phyloP scores from a whole-genome alignment of 306 rosid genomes.

The Begonia fuchsioides region DNA sequence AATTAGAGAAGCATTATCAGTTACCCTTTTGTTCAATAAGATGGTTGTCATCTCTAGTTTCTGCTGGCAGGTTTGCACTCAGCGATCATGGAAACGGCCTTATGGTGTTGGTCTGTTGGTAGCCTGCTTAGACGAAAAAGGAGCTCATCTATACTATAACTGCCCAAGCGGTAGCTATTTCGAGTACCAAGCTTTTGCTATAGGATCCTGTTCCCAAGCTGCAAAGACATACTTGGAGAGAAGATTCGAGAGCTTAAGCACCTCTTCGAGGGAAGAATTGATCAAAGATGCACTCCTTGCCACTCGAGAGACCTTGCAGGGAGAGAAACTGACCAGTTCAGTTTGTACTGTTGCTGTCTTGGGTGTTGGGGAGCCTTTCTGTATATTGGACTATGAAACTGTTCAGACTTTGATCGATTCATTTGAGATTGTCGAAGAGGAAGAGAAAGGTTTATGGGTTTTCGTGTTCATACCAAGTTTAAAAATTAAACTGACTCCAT shows the following conservation, averaged over 20 bases:
- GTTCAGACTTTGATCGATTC: too few relatives aligned
- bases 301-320: constrained; percentile 92
- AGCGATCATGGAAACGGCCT: constrained; percentile 98
- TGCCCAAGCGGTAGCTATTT: constrained; percentile 99
- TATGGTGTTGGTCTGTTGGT: constrained; percentile 95
- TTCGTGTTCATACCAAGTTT: too few relatives aligned
- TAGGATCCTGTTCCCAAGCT: constrained; percentile 99
- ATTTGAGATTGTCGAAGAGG: too few relatives aligned
- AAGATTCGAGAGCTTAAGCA: constrained; percentile 46
- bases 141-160: constrained; percentile 96
- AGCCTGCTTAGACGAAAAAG: constrained; percentile 88
- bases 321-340: constrained; percentile 78
- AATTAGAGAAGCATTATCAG: too few relatives aligned
- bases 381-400: constrained; percentile 74
- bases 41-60: not conserved
- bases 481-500: too few relatives aligned
- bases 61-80: constrained; percentile 76
- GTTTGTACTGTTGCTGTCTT: constrained; percentile 80
- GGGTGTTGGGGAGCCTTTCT: constrained; percentile 84
- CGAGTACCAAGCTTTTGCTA: constrained; percentile 95
- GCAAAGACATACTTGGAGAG: constrained; percentile 98
- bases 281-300: constrained; percentile 95
- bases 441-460: too few relatives aligned
- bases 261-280: constrained; percentile 64
- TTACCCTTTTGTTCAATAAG: too few relatives aligned